phyloP scores from a whole-genome alignment of 495 filamentous ascomycete genomes.

The Penicillium canescens region DNA sequence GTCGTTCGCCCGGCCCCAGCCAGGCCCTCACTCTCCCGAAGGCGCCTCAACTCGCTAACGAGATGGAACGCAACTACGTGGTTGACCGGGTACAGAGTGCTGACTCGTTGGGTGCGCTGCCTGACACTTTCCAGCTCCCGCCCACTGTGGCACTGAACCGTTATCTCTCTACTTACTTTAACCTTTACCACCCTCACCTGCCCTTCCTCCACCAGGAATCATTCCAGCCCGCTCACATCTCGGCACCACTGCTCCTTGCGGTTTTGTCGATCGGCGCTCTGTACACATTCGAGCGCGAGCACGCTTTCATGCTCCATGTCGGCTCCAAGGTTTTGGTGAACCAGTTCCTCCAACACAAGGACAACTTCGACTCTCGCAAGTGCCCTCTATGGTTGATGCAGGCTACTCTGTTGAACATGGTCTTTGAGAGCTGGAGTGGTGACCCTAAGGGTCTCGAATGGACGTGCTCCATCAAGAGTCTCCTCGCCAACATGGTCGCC shows the following conservation, averaged over 20 bases:
- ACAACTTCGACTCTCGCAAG: constrained; percentile 98
- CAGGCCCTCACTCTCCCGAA: constrained; percentile 64
- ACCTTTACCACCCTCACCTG: constrained; percentile 93
- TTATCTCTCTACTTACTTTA: constrained; percentile 94
- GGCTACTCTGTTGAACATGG: constrained; percentile 93
- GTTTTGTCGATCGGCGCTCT: constrained; percentile 94
- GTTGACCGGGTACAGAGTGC: constrained; percentile 79
- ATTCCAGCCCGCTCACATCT: constrained; percentile 75
- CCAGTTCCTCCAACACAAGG: constrained; percentile 95
- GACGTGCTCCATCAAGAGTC: constrained; percentile 97
- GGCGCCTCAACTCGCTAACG: constrained; percentile 64
- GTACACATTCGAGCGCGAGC: constrained; percentile 95
- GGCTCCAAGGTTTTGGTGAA: constrained; percentile 95
- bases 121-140: constrained; percentile 87
- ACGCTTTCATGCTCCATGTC: constrained; percentile 95
- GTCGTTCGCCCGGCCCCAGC: constrained; percentile 63
- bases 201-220: constrained; percentile 95
- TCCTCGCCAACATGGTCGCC: constrained; percentile 97
- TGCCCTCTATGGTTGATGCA: constrained; percentile 99
- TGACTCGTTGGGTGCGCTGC: constrained; percentile 79
- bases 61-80: constrained; percentile 80
- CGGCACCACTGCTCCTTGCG: constrained; percentile 81
- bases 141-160: constrained; percentile 75
- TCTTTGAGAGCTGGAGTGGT: constrained; percentile 99
- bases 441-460: constrained; percentile 97